phyloP scores from a whole-genome alignment of 306 rosid genomes.

The Rosa multiflora region DNA sequence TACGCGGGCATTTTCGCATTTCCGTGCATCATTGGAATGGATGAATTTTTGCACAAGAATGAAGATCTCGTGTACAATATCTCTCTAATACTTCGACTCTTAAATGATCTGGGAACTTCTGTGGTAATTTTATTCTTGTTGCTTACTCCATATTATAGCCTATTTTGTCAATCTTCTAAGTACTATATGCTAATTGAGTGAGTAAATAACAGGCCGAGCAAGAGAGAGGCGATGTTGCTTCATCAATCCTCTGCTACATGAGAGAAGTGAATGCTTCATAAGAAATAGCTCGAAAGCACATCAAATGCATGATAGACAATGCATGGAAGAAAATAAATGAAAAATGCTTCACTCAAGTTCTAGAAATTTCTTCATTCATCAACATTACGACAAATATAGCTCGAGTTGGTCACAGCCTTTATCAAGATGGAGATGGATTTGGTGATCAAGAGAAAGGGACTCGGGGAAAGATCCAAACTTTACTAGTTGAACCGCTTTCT shows the following conservation, averaged over 20 bases:
- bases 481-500: constrained; percentile 25
- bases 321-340: constrained; percentile 50
- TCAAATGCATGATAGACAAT: constrained; percentile 31
- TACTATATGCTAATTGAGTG: no score
- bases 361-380: constrained; percentile 20
- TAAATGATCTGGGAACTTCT: no score
- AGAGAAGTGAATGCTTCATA: constrained; percentile 40
- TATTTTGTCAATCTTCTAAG: no score
- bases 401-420: constrained; percentile 47
- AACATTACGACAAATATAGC: constrained; percentile 37
- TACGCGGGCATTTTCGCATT: no score
- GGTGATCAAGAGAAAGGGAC: constrained; percentile 44
- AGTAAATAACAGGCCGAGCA: no score
- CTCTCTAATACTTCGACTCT: no score
- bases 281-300: constrained; percentile 34
- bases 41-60: no score
- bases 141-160: no score
- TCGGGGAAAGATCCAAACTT: constrained; percentile 26
- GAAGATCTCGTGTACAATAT: no score
- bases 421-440: constrained; percentile 52
- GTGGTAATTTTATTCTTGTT: no score
- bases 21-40: no score
- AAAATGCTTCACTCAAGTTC: constrained; percentile 11
- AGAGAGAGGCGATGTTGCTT: no score
- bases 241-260: background rate